phyloP scores from a whole-genome alignment of 1,284 basidiomycete species.

The Ceratobasidium theobromae region DNA sequence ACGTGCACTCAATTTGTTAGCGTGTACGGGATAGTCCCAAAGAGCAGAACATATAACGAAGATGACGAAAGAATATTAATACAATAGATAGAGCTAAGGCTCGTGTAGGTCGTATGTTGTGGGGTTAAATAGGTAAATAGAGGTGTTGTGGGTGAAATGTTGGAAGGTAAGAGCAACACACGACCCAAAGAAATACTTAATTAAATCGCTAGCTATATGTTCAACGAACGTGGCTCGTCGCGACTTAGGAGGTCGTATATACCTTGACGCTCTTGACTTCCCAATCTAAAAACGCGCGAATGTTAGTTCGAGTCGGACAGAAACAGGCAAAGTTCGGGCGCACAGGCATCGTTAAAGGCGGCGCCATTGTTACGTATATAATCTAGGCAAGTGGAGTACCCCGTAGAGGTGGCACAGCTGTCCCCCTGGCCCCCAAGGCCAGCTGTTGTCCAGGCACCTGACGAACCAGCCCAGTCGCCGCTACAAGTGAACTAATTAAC shows the following conservation, averaged over 20 bases:
- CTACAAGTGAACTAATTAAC: slow-evolving; percentile 44
- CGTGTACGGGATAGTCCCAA: background rate
- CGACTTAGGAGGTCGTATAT: slow-evolving; percentile 48
- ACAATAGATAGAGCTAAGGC: slow-evolving; percentile 9
- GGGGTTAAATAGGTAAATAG: background rate
- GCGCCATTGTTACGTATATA: slow-evolving; percentile 72
- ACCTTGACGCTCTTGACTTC: slow-evolving; percentile 71
- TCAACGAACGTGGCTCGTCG: background rate
- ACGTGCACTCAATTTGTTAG: background rate
- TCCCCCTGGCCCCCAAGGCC: slow-evolving; percentile 76
- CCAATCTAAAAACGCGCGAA: slow-evolving; percentile 57
- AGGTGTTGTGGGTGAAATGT: background rate
- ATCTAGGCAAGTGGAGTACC: slow-evolving; percentile 71
- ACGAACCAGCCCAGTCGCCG: slow-evolving; percentile 80
- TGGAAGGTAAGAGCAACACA: background rate
- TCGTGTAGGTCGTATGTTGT: background rate
- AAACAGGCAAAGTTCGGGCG: background rate
- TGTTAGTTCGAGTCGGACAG: slow-evolving; percentile 30
- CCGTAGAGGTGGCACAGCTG: slow-evolving; percentile 80
- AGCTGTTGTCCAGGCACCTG: slow-evolving; percentile 62
- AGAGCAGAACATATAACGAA: slow-evolving; percentile 16
- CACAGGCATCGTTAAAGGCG: slow-evolving; percentile 76
- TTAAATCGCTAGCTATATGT: background rate
- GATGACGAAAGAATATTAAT: slow-evolving; percentile 3
- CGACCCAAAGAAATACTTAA: background rate